phyloP scores from a whole-genome alignment of 2,329 filamentous ascomycete species.

The Curvularia verruculosa region DNA sequence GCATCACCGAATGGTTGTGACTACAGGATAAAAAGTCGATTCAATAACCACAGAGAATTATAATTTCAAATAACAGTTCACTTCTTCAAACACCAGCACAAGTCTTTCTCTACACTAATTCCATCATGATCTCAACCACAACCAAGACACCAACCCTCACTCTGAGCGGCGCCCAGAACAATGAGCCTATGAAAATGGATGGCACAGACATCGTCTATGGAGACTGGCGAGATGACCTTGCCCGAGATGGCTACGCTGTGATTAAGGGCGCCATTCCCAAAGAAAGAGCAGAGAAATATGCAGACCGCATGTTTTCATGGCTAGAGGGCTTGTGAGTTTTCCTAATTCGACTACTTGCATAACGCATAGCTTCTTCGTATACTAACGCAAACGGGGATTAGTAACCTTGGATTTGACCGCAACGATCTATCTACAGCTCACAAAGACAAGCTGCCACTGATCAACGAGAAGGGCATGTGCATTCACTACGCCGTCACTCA shows the following conservation, averaged over 20 bases:
- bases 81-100: background rate
- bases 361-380: background rate
- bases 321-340: slow-evolving; percentile 43
- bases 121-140: slow-evolving; percentile 21
- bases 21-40: background rate
- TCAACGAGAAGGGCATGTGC: slow-evolving; percentile 32
- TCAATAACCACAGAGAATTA: background rate
- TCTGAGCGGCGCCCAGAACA: slow-evolving; percentile 14
- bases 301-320: slow-evolving; percentile 33
- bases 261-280: slow-evolving; percentile 55
- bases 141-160: slow-evolving; percentile 19
- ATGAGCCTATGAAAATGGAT: slow-evolving; percentile 21
- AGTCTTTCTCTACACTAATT: background rate
- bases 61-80: background rate
- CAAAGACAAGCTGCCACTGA: slow-evolving; percentile 27
- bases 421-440: slow-evolving; percentile 29
- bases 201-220: slow-evolving; percentile 31
- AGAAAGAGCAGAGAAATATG: slow-evolving; percentile 50
- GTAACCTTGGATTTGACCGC: slow-evolving; percentile 29
- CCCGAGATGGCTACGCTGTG: slow-evolving; percentile 39
- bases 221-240: slow-evolving; percentile 46
- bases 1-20: background rate
- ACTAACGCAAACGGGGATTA: slow-evolving; percentile 3
- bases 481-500: slow-evolving; percentile 47
- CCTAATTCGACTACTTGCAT: background rate